Evolutionary conservation across 139 green algal species (phyloP), one percentile per base, ranked within the genome.

Genomic region (Trebouxia sp.): DNA sequence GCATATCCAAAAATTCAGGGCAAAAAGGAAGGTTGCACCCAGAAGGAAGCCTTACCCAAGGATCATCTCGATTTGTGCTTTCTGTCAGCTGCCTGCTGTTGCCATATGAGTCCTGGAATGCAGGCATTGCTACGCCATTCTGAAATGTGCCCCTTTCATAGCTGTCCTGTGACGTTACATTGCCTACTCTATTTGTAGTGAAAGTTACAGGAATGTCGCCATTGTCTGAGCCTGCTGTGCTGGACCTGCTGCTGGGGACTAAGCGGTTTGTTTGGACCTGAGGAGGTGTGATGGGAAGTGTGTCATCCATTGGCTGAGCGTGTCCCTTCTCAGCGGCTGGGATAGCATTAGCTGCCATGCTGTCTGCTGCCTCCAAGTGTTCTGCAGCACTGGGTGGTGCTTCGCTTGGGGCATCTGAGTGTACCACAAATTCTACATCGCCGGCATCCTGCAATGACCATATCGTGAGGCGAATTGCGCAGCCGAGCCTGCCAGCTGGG

Each of bases 391-490:
- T 53, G 6, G 7, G 69, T 20, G 69, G 41, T 26, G 69, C 69
- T 26, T 77, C 69, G 20, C 24, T 35, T 12, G 69, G 69, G 7
- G 69, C 42, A 15, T 56, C 41, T 26, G 69, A 77, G 14, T 77
- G 69, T 6, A 77, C 69, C 17, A 32, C 69, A 38, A 77, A 77
- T 26, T 77, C 69, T 10, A 77, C 69, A 37, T 77, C 69, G 7
- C 41, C 69, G 39, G 69, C 69, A 41, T 77, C 69, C 69, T 77
- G 41, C 69, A 41, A n/a, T n/a, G n/a, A n/a, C n/a, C n/a, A n/a
- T n/a, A n/a, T n/a, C n/a, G n/a, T n/a, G n/a, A n/a, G n/a, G n/a
- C n/a, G n/a, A n/a, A n/a, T n/a, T n/a, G n/a, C n/a, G n/a, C n/a
- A n/a, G n/a, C n/a, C n/a, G n/a, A n/a, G n/a, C n/a, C n/a, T n/a